phyloP scores from a whole-genome alignment of 78 protist genomes.

The Polysphondylium violaceum region DNA sequence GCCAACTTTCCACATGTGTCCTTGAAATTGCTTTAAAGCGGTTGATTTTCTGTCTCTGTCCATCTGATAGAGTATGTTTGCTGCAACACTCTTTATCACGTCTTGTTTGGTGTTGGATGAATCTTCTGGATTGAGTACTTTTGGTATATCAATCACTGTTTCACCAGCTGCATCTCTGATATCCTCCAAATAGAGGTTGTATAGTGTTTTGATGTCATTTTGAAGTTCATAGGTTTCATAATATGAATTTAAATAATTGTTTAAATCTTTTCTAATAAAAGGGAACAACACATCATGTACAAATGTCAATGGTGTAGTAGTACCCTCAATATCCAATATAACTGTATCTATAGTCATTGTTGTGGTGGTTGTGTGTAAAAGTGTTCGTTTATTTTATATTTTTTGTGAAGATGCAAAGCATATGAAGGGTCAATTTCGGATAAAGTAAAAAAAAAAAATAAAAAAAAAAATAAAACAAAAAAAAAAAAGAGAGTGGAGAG shows the following conservation, averaged over 20 bases:
- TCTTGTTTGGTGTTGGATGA: background rate
- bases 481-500: background rate
- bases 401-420: background rate
- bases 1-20: conserved; percentile 89
- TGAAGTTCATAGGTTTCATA: conserved; percentile 10
- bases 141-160: background rate
- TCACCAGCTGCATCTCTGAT: background rate
- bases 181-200: conserved; percentile 11
- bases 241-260: conserved; percentile 1
- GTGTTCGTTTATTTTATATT: no score
- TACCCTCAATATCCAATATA: conserved; percentile 86
- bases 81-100: conserved; percentile 4
- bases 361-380: background rate
- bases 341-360: conserved; percentile 23
- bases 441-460: conserved; percentile 7
- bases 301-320: conserved; percentile 93
- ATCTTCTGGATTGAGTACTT: background rate
- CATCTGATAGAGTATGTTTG: conserved; percentile 59
- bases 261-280: conserved; percentile 56
- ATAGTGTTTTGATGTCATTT: conserved; percentile 42
- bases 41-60: conserved; percentile 86
- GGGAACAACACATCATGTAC: conserved; percentile 91
- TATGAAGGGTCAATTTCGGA: background rate
- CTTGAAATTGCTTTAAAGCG: conserved; percentile 90
- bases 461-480: conserved; percentile 19